Evolutionary conservation across 805 yeast genomes (phyloP).

Genomic region (Barnettozyma sucrosica): DNA sequence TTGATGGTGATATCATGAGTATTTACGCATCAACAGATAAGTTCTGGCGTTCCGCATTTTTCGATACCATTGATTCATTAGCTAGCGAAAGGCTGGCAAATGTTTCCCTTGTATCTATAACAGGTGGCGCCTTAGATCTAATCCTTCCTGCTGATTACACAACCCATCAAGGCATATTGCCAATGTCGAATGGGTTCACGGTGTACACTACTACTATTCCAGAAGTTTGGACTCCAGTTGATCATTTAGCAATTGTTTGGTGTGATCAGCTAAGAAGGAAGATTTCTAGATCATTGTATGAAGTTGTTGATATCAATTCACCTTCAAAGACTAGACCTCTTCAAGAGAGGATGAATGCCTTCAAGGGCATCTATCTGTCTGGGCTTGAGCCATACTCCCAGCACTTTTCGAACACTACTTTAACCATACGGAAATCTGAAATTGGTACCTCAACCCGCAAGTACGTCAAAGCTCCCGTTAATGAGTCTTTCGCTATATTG

Average conservation of each 20-base stretch:
- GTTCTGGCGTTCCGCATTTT: constrained; percentile 69
- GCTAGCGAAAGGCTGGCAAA: constrained; percentile 46
- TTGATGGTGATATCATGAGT: constrained; percentile 79
- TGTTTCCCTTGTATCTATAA: constrained; percentile 72
- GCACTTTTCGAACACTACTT: constrained; percentile 1
- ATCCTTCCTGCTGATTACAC: constrained; percentile 90
- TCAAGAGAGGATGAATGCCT: constrained; percentile 49
- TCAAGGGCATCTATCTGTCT: constrained; percentile 40
- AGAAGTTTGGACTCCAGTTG: constrained; percentile 88
- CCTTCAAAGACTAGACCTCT: constrained; percentile 48
- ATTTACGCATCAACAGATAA: constrained; percentile 69
- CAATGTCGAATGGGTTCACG: constrained; percentile 72
- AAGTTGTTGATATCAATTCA: constrained; percentile 44
- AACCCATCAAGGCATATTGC: constrained; percentile 62
- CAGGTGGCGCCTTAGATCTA: constrained; percentile 80
- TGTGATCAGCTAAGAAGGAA: constrained; percentile 77
- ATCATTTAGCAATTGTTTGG: constrained; percentile 95
- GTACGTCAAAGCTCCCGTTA: background rate
- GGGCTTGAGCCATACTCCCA: constrained; percentile 48
- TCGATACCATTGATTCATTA: constrained; percentile 28
- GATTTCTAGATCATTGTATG: constrained; percentile 54
- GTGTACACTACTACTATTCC: constrained; percentile 85
- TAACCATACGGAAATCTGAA: background rate
- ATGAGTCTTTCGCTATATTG: constrained; percentile 4
- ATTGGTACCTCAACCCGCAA: background rate